phyloP scores from a whole-genome alignment of 768 basidiomycete species.

The Lepiota venenata region DNA sequence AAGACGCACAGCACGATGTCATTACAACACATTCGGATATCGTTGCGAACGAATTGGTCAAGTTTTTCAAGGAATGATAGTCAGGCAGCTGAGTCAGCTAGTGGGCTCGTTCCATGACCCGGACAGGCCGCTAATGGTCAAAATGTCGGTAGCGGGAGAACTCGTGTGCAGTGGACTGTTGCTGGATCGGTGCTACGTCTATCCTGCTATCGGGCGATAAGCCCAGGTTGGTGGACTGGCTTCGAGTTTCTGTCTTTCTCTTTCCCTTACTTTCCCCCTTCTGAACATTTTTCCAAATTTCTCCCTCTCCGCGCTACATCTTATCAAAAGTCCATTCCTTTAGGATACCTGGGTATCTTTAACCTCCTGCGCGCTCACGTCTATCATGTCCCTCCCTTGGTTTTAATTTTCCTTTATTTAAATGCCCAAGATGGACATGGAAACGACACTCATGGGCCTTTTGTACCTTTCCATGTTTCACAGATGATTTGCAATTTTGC shows the following conservation, averaged over 20 bases:
- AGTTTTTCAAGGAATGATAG: slow-evolving; percentile 3
- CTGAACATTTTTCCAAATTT: neutral
- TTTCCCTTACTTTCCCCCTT: neutral
- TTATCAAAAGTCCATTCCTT: neutral
- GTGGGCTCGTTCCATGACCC: neutral
- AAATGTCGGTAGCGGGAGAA: neutral
- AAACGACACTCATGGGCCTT: neutral
- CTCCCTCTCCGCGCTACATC: neutral
- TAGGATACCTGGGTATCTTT: neutral
- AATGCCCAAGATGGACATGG: too few species aligned
- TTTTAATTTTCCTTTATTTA: too few species aligned
- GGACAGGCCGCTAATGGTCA: neutral
- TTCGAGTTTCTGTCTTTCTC: neutral
- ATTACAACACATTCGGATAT: slow-evolving; percentile 38
- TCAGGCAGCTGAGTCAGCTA: neutral
- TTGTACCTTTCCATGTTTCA: neutral
- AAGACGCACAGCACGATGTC: slow-evolving; percentile 53
- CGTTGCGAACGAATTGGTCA: slow-evolving; percentile 24
- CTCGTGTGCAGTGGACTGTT: neutral
- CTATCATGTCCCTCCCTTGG: too few species aligned
- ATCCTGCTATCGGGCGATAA: neutral
- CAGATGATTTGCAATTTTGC: neutral
- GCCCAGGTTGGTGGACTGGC: neutral
- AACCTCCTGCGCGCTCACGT: too few species aligned
- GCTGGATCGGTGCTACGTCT: neutral